Evolutionary conservation across 2,329 filamentous ascomycete species (phyloP), one percentile per base, ranked within the genome.

Genomic region (Penicillium digitatum): DNA sequence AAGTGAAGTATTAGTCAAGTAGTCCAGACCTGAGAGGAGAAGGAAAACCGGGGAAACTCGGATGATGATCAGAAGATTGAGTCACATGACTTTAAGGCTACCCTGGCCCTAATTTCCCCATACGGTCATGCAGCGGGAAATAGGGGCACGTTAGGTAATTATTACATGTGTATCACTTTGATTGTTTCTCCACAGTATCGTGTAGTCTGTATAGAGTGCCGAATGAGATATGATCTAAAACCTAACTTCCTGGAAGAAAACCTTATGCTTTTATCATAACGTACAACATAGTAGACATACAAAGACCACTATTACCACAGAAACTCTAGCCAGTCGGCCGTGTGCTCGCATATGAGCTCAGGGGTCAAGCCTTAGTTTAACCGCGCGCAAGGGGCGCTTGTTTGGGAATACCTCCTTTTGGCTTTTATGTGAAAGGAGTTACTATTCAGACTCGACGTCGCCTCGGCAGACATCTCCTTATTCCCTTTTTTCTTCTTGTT

Each of bases 301-400:
- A 31, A 45, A 12, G 22, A 22, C 14, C 27, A 20, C 26, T 52
- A 46, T n/a, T 14, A 29, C n/a, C 40, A 52, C 45, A 11, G 20
- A 34, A 45, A 18, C 43, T 34, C 43, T 22, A 26, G 16, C 39
- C 22, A 42, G 42, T 22, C 31, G 40, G 34, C 40, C 49, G 18
- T 18, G 27, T 48, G 34, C 14, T 34, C 20, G 35, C 44, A 24
- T 22, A 48, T 47, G 35, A 22, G 43, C 50, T 59, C 58, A 60
- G 58, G 58, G 50, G 50, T 57, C 39, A 55, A 60, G 57, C 62
- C 57, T 56, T 56, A 31, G 49, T 39, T 61, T 66, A 72, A 63
- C 62, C 71, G 70, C 71, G 70, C 69, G 69, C 65, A 69, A 72
- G 69, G 66, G 64, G 71, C 71, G 71, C 69, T 69, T 72, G 68